Conservation (phyloP, 768 basidiomycete species). For the Lyophyllum decastes region DNA sequence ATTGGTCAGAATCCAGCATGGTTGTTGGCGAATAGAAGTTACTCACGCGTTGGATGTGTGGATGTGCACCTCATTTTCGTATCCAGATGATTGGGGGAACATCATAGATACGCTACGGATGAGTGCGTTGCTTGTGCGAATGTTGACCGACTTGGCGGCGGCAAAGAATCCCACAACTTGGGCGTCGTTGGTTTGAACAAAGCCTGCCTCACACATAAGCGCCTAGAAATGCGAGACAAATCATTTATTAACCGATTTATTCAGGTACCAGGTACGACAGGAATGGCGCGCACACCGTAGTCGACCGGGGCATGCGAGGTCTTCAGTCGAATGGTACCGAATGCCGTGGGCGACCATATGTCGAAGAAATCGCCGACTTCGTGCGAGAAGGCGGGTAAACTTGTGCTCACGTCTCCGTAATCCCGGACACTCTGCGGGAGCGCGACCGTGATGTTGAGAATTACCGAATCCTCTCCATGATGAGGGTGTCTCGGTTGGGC, state of each 20-base stretch:
- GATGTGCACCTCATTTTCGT: neutral
- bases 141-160: neutral
- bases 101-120: neutral
- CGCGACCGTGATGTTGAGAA: constrained; percentile 1
- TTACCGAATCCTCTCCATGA: neutral
- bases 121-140: neutral
- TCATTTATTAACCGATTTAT: neutral
- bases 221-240: neutral
- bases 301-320: neutral
- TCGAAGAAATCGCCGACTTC: constrained; percentile 1
- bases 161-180: neutral
- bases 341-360: constrained; percentile 1
- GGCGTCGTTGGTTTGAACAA: neutral
- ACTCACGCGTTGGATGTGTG: neutral
- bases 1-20: too few relatives aligned
- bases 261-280: too few relatives aligned
- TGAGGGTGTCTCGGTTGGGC: neutral
- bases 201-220: neutral
- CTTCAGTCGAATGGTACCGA: neutral
- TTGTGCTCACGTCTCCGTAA: constrained; percentile 1
- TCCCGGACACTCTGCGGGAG: neutral
- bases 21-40: too few relatives aligned
- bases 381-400: neutral
- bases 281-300: neutral
- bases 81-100: neutral